Evolutionary conservation across 2,329 filamentous ascomycete species (phyloP).

Genomic region (Monilinia polystroma): DNA sequence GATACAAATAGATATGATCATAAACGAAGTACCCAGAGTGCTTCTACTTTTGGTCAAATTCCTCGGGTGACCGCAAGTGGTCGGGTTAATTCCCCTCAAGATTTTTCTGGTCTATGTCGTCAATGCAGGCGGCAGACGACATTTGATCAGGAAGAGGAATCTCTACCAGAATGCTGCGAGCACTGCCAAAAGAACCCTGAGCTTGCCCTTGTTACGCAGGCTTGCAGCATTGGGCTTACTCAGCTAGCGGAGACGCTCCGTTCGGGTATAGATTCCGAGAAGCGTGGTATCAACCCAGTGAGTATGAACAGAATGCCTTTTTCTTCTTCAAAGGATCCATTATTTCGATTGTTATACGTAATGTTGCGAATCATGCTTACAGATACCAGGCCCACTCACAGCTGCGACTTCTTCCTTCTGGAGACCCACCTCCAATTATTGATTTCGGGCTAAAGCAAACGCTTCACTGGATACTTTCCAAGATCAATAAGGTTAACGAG

Average conservation of each 20-base stretch:
- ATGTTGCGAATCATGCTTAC: conserved; percentile 15
- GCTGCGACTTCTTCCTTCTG: conserved; percentile 25
- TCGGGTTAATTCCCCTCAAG: conserved; percentile 21
- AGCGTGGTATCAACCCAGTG: conserved; percentile 34
- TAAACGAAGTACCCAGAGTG: conserved; percentile 24
- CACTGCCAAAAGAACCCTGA: conserved; percentile 33
- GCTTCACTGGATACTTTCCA: conserved; percentile 36
- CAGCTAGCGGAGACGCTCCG: conserved; percentile 36
- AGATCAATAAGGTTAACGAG: conserved; percentile 36
- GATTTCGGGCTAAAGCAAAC: conserved; percentile 36
- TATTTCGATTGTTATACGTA: not conserved
- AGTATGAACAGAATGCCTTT: conserved; percentile 25
- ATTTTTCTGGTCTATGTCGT: conserved; percentile 31
- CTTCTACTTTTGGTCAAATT: conserved; percentile 22
- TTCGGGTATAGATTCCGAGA: conserved; percentile 34
- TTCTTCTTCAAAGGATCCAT: not conserved
- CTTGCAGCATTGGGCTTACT: conserved; percentile 35
- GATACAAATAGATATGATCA: conserved; percentile 26
- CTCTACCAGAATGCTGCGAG: conserved; percentile 29
- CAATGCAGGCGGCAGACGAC: conserved; percentile 32
- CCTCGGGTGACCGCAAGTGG: not conserved
- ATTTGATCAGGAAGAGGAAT: conserved; percentile 27
- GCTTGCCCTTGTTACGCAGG: conserved; percentile 31
- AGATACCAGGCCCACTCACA: conserved; percentile 21
- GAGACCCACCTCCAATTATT: conserved; percentile 35